phyloP scores from a whole-genome alignment of 352 stramenopile genomes.

The Detonula confervacea region DNA sequence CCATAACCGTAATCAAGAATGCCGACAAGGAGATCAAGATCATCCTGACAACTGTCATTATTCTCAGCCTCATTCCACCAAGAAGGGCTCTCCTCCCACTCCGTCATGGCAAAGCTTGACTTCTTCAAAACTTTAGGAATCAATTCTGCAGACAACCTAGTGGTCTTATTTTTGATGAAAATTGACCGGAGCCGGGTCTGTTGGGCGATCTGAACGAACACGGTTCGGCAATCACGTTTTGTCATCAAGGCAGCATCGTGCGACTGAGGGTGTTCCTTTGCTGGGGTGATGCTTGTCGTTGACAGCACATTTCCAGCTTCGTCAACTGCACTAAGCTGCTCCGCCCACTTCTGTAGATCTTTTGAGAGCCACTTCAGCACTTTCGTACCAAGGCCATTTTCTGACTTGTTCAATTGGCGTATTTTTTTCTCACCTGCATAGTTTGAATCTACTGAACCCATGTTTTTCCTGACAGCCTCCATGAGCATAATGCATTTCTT shows the following conservation, averaged over 20 bases:
- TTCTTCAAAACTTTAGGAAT: constrained; percentile 62
- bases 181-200: constrained; percentile 73
- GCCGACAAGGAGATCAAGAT: constrained; percentile 62
- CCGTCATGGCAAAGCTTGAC: constrained; percentile 53
- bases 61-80: constrained; percentile 67
- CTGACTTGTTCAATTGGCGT: constrained; percentile 62
- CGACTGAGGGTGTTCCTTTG: constrained; percentile 57
- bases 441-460: constrained; percentile 58
- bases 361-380: constrained; percentile 73
- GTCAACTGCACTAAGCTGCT: constrained; percentile 57
- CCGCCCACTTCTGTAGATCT: constrained; percentile 60
- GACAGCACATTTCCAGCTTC: constrained; percentile 57
- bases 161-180: constrained; percentile 62
- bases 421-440: constrained; percentile 57
- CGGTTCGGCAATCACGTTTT: constrained; percentile 65
- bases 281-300: constrained; percentile 50
- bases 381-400: constrained; percentile 78
- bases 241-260: constrained; percentile 63
- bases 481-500: constrained; percentile 77
- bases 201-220: constrained; percentile 78
- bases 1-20: constrained; percentile 78
- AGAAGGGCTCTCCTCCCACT: constrained; percentile 70
- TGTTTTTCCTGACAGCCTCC: constrained; percentile 69
- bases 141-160: constrained; percentile 51
- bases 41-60: constrained; percentile 50